Evolutionary conservation across 805 yeast genomes (phyloP).

Genomic region (Zygosaccharomyces gambellarensis): DNA sequence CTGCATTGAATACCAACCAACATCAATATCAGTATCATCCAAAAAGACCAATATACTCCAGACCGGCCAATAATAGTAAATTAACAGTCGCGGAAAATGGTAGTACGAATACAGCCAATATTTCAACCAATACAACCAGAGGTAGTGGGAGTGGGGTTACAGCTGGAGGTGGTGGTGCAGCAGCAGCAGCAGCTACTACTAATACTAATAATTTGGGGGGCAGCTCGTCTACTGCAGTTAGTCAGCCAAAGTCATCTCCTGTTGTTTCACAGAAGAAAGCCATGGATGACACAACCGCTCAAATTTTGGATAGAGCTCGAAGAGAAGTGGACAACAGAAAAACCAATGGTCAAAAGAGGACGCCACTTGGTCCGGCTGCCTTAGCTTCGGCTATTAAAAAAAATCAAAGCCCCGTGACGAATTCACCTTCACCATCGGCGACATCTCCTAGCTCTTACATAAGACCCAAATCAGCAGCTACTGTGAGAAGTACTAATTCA

Average conservation of each 20-base stretch:
- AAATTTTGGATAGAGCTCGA: constrained; percentile 31
- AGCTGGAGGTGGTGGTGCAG: background rate
- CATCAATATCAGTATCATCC: constrained; percentile 11
- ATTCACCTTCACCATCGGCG: constrained; percentile 5
- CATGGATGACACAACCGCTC: constrained; percentile 31
- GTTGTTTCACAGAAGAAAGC: constrained; percentile 12
- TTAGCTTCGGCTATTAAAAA: constrained; percentile 21
- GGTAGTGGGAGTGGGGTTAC: background rate
- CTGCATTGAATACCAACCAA: constrained; percentile 38
- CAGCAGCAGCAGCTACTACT: constrained; percentile 2
- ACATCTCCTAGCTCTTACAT: constrained; percentile 5
- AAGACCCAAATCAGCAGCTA: constrained; percentile 15
- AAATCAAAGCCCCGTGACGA: constrained; percentile 10
- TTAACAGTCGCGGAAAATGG: background rate
- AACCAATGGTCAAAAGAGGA: constrained; percentile 9
- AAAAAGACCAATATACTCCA: constrained; percentile 10
- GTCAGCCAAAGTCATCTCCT: constrained; percentile 2
- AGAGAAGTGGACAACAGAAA: constrained; percentile 22
- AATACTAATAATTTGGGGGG: background rate
- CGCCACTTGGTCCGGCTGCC: constrained; percentile 21
- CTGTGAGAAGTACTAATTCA: constrained; percentile 4
- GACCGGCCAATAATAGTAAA: constrained; percentile 10
- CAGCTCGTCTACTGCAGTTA: background rate
- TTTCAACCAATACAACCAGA: background rate
- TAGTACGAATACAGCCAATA: background rate